Percentiles rank a stretch among this genome's conserved stretches.
These are phyloP conservation scores for Hypoxylon rickii DNA, from an alignment of 495 filamentous ascomycete species.

Conservation along the genomic window DNA sequence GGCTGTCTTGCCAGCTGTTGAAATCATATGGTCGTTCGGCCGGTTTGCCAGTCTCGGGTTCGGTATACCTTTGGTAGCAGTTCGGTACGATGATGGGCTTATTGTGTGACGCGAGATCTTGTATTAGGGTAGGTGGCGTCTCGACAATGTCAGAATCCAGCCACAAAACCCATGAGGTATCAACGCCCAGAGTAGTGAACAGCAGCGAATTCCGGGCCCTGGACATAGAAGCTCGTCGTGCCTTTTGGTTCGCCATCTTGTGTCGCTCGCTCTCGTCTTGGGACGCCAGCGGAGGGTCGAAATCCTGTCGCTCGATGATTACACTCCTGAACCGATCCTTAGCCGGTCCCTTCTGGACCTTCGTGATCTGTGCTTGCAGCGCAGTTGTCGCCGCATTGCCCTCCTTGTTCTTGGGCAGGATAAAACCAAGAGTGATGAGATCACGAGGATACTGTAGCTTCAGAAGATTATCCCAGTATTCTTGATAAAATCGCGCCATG, in stretches of 20 bases:
- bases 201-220: constrained; percentile 90
- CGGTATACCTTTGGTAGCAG: constrained; percentile 88
- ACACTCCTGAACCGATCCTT: constrained; percentile 86
- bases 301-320: constrained; percentile 93
- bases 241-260: constrained; percentile 85
- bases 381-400: constrained; percentile 80
- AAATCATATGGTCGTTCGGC: constrained; percentile 90
- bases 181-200: constrained; percentile 96
- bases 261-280: constrained; percentile 90
- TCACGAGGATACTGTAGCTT: constrained; percentile 88
- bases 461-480: constrained; percentile 94
- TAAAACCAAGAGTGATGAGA: constrained; percentile 93
- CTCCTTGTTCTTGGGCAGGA: constrained; percentile 87
- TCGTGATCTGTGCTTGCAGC: constrained; percentile 80
- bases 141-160: constrained; percentile 92
- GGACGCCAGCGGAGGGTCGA: constrained; percentile 76
- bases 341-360: constrained; percentile 78
- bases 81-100: constrained; percentile 91
- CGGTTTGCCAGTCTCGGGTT: constrained; percentile 67
- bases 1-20: constrained; percentile 94
- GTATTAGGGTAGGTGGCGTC: constrained; percentile 81
- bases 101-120: constrained; percentile 87
- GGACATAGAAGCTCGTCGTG: constrained; percentile 84
- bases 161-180: constrained; percentile 96
- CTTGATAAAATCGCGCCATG: constrained; percentile 87